Percentiles rank a stretch among this genome's conserved stretches.
These are phyloP conservation scores for Epipyxis sp. DNA, from an alignment of 108 stramenopile genomes.

Conservation along the genomic window DNA sequence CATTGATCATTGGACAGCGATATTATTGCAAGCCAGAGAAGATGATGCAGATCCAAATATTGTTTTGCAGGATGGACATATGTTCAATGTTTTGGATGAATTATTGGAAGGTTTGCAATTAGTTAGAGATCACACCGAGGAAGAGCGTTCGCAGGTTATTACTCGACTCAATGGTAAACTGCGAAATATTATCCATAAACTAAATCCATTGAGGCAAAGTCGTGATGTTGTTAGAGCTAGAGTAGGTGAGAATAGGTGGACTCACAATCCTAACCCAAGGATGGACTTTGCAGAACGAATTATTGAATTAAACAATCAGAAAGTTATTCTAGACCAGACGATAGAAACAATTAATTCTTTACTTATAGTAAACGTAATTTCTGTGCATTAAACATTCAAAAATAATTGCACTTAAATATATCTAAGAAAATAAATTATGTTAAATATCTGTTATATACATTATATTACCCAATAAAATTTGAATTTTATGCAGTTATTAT, in stretches of 20 bases:
- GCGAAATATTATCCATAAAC: not conserved
- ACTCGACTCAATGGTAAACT: not conserved
- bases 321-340: no score
- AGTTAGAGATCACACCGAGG: not conserved
- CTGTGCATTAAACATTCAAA: no score
- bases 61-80: not conserved
- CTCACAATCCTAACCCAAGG: constrained; percentile 9
- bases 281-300: not conserved
- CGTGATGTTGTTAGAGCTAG: not conserved
- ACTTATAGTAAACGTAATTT: no score
- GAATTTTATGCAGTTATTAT: no score
- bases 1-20: not conserved
- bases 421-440: no score
- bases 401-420: no score
- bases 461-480: no score
- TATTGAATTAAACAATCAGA: not conserved
- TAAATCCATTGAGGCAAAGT: not conserved
- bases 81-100: not conserved
- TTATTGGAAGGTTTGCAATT: not conserved
- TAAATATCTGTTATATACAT: no score
- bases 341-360: no score
- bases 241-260: constrained; percentile 9
- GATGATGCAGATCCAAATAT: not conserved
- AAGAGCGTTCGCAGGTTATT: not conserved
- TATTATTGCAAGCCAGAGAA: not conserved